Conservation (phyloP, 2,329 filamentous ascomycete species). For the Diplodia seriata region DNA sequence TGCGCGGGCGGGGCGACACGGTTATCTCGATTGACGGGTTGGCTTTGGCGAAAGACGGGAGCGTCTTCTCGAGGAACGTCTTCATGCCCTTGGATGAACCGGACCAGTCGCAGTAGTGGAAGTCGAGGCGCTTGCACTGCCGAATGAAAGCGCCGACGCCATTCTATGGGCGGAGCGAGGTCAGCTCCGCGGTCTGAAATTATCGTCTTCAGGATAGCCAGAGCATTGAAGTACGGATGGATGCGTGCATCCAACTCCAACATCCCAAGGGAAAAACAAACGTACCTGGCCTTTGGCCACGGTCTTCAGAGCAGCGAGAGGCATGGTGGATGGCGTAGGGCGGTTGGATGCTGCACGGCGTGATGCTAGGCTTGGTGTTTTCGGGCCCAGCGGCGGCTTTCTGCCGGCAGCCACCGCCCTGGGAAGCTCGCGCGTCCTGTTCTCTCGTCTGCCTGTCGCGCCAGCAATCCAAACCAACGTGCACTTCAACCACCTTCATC, state of each 20-base stretch:
- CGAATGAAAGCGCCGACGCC: slow-evolving; percentile 96
- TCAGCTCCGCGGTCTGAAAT: slow-evolving; percentile 9
- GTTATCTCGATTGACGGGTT: slow-evolving; percentile 92
- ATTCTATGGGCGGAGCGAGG: slow-evolving; percentile 67
- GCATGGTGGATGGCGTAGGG: slow-evolving; percentile 50
- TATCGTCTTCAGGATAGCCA: too few relatives aligned
- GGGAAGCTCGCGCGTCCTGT: slow-evolving; percentile 2
- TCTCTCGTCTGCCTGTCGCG: slow-evolving; percentile 25
- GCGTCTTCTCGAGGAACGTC: slow-evolving; percentile 83
- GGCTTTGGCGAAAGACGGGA: slow-evolving; percentile 77
- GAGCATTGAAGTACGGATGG: not conserved
- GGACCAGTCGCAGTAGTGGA: slow-evolving; percentile 97
- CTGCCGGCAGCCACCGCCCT: slow-evolving; percentile 17
- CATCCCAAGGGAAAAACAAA: not conserved
- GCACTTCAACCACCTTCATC: slow-evolving; percentile 2
- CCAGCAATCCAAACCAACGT: not conserved
- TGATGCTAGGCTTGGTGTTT: slow-evolving; percentile 23
- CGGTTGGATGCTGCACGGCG: slow-evolving; percentile 13
- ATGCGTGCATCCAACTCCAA: not conserved
- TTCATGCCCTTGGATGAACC: slow-evolving; percentile 96
- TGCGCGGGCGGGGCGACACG: slow-evolving; percentile 86
- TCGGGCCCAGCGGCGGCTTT: slow-evolving; percentile 1
- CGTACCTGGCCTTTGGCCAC: slow-evolving; percentile 64
- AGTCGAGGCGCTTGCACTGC: slow-evolving; percentile 93
- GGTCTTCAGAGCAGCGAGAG: slow-evolving; percentile 58